Evolutionary conservation across 2,329 filamentous ascomycete genomes (phyloP), one percentile per base, ranked within the genome.

Genomic region (Hymenotorrendiella dingleyae): DNA sequence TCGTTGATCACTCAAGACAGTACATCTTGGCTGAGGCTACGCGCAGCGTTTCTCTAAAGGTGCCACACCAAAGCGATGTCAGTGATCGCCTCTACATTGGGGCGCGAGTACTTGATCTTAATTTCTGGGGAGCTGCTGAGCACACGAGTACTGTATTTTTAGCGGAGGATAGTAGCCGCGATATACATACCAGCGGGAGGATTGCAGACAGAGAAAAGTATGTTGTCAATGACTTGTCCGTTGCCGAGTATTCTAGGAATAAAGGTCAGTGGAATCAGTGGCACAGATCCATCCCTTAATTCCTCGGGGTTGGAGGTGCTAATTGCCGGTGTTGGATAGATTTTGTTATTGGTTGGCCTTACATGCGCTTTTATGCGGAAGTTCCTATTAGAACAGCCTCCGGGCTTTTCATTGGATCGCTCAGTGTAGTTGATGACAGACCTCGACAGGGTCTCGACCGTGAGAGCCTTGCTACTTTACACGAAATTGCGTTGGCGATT

Each of bases 391-490:
- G 36, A 2, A 55, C 47, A 29, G 42, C 42, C 7, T 39, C 46
- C 6, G 52, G 54, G 2, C 36, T 48, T 26, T 71, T 70, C 33
- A 76, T 85, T 40, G 81, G 81, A 12, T 72, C 72, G 9, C 76
- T 76, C 43, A 75, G 74, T 43, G 70, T 83, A 3, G 63, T 80
- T 2, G 78, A 82, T 48, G 69, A 73, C 22, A 65, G 66, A n/a
- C 71, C 75, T 0, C 71, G 76, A 16, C 52, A 70, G 32, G 74
- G 72, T 0, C 53, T 84, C 7, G 63, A 66, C 8, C 47, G 61
- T 0, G 65, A 67, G 10, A 70, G 75, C 22, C 47, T 73, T 1
- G 64, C 66, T 9, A 76, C 74, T 34, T 63, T 84, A 55, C 70
- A 73, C 35, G 76, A 77, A 29, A 66, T 82, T 54, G 65, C 72